These are phyloP conservation scores for Ophiobolus disseminans DNA, from an alignment of 2,329 filamentous ascomycete genomes.

Conservation along the genomic window DNA sequence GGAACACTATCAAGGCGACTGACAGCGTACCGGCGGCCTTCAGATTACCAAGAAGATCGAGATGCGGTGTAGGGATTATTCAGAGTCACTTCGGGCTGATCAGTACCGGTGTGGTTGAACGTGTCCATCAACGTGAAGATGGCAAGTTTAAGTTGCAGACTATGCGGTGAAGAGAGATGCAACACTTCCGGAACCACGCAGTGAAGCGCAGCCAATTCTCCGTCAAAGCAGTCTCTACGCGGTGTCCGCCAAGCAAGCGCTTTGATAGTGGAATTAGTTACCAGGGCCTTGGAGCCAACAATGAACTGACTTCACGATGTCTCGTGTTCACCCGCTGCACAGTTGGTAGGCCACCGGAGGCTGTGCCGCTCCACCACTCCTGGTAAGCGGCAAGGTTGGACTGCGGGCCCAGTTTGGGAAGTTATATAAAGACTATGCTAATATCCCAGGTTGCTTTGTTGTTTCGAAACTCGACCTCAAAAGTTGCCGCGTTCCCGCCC, in stretches of 20 bases:
- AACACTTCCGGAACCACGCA: not conserved
- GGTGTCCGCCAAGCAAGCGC: not conserved
- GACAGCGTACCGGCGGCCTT: not conserved
- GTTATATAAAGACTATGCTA: slow-evolving; percentile 23
- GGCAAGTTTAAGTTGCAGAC: too few species aligned
- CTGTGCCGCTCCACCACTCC: slow-evolving; percentile 22
- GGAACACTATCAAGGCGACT: not conserved
- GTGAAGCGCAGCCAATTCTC: not conserved
- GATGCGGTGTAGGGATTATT: too few species aligned
- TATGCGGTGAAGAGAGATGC: not conserved
- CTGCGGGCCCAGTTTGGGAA: slow-evolving; percentile 16
- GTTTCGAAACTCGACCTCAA: slow-evolving; percentile 18
- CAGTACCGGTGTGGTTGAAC: too few species aligned
- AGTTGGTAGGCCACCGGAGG: slow-evolving; percentile 10
- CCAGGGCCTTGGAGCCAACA: slow-evolving; percentile 3
- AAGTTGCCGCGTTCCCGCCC: not conserved
- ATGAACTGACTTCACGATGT: slow-evolving; percentile 10
- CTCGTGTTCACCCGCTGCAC: slow-evolving; percentile 7
- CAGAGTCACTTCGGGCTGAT: too few species aligned
- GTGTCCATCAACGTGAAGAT: too few species aligned
- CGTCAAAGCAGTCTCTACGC: not conserved
- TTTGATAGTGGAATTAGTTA: not conserved
- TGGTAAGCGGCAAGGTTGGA: slow-evolving; percentile 13
- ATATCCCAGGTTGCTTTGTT: slow-evolving; percentile 19
- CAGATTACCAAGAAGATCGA: not conserved